Percentiles rank a stretch among this genome's conserved stretches.
These are phyloP conservation scores for Tuber brumale DNA, from an alignment of 495 filamentous ascomycete species.

Conservation along the genomic window DNA sequence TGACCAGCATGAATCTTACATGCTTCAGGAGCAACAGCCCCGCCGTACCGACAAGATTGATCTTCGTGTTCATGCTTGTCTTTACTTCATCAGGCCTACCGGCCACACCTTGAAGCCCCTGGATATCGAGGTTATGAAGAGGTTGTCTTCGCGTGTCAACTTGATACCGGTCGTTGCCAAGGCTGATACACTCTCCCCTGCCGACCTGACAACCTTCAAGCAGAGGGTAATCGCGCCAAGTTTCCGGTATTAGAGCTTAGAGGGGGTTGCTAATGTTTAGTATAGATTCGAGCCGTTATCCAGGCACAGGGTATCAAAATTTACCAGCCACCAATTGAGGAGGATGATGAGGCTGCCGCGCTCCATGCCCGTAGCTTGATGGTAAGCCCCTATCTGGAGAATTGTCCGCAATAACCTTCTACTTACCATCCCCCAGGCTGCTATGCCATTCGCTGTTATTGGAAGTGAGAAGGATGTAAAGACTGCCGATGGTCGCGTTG, in stretches of 20 bases:
- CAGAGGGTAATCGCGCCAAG: slow-evolving; percentile 57
- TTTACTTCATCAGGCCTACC: slow-evolving; percentile 98
- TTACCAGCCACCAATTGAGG: slow-evolving; percentile 93
- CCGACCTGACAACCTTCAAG: slow-evolving; percentile 88
- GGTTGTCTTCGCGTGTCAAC: slow-evolving; percentile 93
- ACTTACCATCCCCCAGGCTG: slow-evolving; percentile 46
- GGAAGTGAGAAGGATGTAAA: slow-evolving; percentile 99
- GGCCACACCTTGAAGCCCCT: slow-evolving; percentile 97
- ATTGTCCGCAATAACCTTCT: slow-evolving; percentile 3
- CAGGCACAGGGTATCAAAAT: slow-evolving; percentile 99
- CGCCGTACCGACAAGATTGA: slow-evolving; percentile 97
- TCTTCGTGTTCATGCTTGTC: slow-evolving; percentile 93
- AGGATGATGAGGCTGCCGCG: slow-evolving; percentile 93
- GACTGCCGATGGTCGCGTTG: slow-evolving; percentile 86
- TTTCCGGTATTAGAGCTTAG: slow-evolving; percentile 15
- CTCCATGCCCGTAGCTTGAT: slow-evolving; percentile 89
- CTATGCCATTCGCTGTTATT: slow-evolving; percentile 98
- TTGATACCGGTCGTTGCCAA: slow-evolving; percentile 97
- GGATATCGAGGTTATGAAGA: slow-evolving; percentile 99
- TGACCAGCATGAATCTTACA: slow-evolving; percentile 99
- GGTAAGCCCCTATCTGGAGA: slow-evolving; percentile 32
- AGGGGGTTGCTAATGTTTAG: slow-evolving; percentile 1
- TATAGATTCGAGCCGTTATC: slow-evolving; percentile 83
- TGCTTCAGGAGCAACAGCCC: slow-evolving; percentile 99
- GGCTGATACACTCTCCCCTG: slow-evolving; percentile 92